phyloP scores from a whole-genome alignment of 345 rosid genomes.

The Pistacia integerrima region DNA sequence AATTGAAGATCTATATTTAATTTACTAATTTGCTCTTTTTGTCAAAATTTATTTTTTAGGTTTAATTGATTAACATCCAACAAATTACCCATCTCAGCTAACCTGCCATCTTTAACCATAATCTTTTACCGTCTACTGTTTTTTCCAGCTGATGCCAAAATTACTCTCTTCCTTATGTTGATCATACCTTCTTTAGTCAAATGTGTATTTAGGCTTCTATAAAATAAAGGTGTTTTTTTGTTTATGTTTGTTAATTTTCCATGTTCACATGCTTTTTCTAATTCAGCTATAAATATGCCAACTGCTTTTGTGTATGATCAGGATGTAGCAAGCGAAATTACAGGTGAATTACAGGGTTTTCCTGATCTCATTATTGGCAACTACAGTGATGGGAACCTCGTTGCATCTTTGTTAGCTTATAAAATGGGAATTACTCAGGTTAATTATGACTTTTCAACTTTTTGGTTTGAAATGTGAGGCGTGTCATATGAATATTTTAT shows the following conservation, averaged over 20 bases:
- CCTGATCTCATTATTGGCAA: conserved; percentile 97
- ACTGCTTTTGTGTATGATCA: conserved; percentile 31
- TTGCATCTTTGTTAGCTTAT: conserved; percentile 87
- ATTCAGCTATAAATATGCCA: neutral
- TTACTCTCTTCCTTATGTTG: neutral
- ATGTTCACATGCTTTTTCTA: conserved; percentile 7
- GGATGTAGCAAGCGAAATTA: conserved; percentile 92
- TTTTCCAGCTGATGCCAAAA: neutral
- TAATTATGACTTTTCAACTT: conserved; percentile 14
- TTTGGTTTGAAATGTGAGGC: neutral
- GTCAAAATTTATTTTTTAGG: neutral
- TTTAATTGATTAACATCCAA: neutral
- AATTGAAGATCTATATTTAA: neutral
- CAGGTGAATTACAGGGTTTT: conserved; percentile 77
- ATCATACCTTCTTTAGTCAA: neutral
- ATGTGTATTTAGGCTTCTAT: neutral
- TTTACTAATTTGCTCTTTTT: neutral
- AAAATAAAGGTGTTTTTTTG: neutral
- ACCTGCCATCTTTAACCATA: neutral
- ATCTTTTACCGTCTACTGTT: neutral
- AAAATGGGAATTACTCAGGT: conserved; percentile 97
- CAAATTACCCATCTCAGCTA: neutral
- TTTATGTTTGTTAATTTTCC: neutral
- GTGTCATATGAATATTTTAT: neutral
- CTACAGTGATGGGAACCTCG: conserved; percentile 98